Percentiles rank a stretch among this genome's conserved stretches.
Conservation (phyloP, 805 yeast species). For the Suhomyces xylopsoci region DNA sequence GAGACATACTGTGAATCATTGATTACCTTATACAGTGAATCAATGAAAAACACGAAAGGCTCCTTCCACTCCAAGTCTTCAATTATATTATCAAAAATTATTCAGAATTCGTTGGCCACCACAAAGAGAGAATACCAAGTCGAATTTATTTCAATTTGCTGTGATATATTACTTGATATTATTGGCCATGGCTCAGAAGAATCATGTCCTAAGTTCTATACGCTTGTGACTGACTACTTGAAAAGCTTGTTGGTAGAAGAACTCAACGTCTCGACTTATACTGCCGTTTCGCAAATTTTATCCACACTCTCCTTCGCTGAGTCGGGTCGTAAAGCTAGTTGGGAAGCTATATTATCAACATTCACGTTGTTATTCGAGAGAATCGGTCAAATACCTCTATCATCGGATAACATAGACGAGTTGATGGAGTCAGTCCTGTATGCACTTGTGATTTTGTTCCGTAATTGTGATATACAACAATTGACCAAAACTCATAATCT, state of each 20-base stretch:
- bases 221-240: constrained; percentile 22
- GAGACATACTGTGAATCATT: constrained; percentile 56
- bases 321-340: constrained; percentile 60
- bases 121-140: constrained; percentile 5
- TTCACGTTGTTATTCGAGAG: constrained; percentile 20
- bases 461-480: constrained; percentile 51
- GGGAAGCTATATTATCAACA: constrained; percentile 37
- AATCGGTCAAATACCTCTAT: constrained; percentile 4
- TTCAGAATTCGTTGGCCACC: constrained; percentile 29
- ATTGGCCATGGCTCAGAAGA: constrained; percentile 52
- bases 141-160: constrained; percentile 31
- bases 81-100: constrained; percentile 44
- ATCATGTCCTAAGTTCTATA: constrained; percentile 45
- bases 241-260: constrained; percentile 9
- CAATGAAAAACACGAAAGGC: constrained; percentile 68
- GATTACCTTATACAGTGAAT: constrained; percentile 61
- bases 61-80: constrained; percentile 72
- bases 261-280: constrained; percentile 3
- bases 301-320: constrained; percentile 59
- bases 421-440: constrained; percentile 37
- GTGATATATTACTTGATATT: constrained; percentile 56
- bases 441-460: constrained; percentile 47
- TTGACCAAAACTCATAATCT: constrained; percentile 47
- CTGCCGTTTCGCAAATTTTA: constrained; percentile 36
- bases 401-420: constrained; percentile 3